Conservation (phyloP, 257 asterid genomes). For the Nicotiana noctiflora region DNA sequence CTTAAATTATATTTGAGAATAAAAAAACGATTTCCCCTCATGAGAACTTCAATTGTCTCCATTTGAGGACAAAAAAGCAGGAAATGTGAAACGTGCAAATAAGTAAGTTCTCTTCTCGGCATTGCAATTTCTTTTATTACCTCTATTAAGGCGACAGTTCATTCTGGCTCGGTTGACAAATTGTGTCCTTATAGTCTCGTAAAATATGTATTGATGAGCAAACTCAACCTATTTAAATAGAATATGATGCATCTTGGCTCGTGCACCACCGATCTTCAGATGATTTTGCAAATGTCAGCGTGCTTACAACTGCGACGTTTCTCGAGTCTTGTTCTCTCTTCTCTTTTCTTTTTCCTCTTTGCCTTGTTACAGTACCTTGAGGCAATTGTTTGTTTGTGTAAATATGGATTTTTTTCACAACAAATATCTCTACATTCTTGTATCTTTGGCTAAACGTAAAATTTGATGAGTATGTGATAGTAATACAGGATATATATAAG, state of each 20-base stretch:
- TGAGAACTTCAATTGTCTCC: not conserved
- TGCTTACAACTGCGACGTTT: too few relatives aligned
- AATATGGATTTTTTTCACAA: not conserved
- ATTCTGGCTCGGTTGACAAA: not conserved
- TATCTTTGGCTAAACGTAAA: constrained; percentile 7
- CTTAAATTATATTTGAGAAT: not conserved
- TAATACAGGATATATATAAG: too few relatives aligned
- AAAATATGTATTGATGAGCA: not conserved
- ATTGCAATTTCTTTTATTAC: not conserved
- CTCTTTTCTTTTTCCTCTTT: not conserved
- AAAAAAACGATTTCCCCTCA: not conserved
- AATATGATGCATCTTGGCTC: not conserved
- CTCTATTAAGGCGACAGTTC: not conserved
- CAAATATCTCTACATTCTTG: not conserved
- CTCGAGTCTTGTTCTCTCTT: not conserved
- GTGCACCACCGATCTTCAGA: not conserved
- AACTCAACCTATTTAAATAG: not conserved
- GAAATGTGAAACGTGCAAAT: not conserved
- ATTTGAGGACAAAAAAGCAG: not conserved
- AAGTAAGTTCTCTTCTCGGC: not conserved
- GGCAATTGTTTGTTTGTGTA: not conserved
- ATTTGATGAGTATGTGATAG: too few relatives aligned
- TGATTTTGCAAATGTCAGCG: not conserved
- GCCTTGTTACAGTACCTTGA: not conserved
- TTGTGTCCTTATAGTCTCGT: not conserved